Evolutionary conservation across 2,329 filamentous ascomycete genomes (phyloP).

Genomic region (Mycogone perniciosa): DNA sequence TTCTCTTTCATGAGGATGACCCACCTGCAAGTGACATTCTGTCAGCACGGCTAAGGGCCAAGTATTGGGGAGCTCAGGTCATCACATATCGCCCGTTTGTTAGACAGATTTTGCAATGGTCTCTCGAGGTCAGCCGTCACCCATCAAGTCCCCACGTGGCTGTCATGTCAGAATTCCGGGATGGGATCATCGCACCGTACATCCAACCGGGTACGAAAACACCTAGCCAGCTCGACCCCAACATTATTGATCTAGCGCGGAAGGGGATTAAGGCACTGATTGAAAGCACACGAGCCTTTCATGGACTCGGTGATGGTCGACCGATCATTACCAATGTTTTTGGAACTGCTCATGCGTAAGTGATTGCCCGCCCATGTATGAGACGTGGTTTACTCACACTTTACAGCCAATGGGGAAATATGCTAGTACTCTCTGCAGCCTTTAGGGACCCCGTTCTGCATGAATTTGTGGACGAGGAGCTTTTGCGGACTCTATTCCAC

Average conservation of each 20-base stretch:
- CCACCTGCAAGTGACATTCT: constrained; percentile 70
- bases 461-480: constrained; percentile 48
- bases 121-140: constrained; percentile 31
- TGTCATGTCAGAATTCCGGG: constrained; percentile 29
- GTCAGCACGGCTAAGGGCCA: constrained; percentile 75
- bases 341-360: constrained; percentile 92
- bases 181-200: constrained; percentile 30
- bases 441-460: constrained; percentile 60
- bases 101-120: constrained; percentile 48
- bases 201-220: constrained; percentile 33
- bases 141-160: constrained; percentile 28
- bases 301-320: constrained; percentile 54
- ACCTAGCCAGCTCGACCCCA: constrained; percentile 34
- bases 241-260: constrained; percentile 49
- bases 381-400: constrained; percentile 12
- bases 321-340: constrained; percentile 93
- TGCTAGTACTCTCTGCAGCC: constrained; percentile 81
- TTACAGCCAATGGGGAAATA: constrained; percentile 87
- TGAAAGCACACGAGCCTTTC: constrained; percentile 78
- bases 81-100: constrained; percentile 81
- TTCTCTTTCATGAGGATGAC: constrained; percentile 59
- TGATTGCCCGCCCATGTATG: constrained; percentile 19
- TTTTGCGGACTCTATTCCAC: constrained; percentile 55
- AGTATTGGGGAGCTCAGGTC: constrained; percentile 89
- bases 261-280: constrained; percentile 69